A percentile compares a stretch with the other conserved stretches of the same genome.
These are phyloP conservation scores for Rhododendron simsii DNA, from an alignment of 148 eudicot species.

Conservation along the genomic window DNA sequence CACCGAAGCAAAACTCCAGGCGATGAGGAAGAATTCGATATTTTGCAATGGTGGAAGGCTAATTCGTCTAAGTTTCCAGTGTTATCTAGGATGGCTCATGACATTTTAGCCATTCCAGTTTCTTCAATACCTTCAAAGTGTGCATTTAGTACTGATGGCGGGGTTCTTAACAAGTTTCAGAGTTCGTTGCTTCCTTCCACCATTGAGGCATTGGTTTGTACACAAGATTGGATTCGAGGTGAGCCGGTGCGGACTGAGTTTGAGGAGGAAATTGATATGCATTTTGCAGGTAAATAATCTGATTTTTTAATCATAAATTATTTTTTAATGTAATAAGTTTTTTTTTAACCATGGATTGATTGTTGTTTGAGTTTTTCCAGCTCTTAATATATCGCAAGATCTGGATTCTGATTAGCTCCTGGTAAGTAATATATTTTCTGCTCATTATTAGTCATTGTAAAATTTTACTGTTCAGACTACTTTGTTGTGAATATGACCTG, in stretches of 20 bases:
- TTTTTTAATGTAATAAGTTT: background rate
- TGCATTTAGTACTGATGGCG: background rate
- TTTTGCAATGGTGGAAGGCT: constrained; percentile 19
- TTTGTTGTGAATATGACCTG: background rate
- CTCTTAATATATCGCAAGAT: background rate
- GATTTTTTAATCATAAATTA: background rate
- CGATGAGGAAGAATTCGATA: constrained; percentile 6
- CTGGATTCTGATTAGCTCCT: background rate
- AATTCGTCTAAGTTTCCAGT: constrained; percentile 9
- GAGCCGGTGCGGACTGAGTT: background rate
- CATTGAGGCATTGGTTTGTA: constrained; percentile 13
- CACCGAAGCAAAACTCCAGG: constrained; percentile 4
- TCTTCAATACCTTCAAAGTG: constrained; percentile 9
- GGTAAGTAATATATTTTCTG: background rate
- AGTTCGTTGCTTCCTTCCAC: constrained; percentile 17
- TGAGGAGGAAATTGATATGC: constrained; percentile 18
- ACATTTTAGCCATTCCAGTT: constrained; percentile 16
- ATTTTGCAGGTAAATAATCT: constrained; percentile 15
- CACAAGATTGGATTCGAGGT: constrained; percentile 9
- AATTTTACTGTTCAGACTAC: background rate
- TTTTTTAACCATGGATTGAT: background rate
- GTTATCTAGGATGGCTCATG: constrained; percentile 13
- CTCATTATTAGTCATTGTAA: background rate
- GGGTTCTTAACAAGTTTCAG: constrained; percentile 11
- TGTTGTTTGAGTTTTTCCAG: background rate